Base-by-base conservation (phyloP, 139 green algal species). In the Pleodorina starrii region DNA sequence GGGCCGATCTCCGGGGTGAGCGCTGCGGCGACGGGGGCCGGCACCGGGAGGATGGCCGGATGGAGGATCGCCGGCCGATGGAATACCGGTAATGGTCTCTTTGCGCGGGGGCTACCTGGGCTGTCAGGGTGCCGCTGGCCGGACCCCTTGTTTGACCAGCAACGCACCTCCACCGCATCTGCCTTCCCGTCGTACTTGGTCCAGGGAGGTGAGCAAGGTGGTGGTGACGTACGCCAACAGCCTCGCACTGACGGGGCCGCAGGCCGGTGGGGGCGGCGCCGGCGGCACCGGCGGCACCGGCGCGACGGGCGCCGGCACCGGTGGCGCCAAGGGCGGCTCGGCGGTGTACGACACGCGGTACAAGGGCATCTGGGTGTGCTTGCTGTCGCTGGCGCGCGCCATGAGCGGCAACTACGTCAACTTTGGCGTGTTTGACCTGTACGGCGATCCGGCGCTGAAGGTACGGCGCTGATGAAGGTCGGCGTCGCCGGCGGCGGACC, bases 371-470 rank as follows among this genome's bases (percentile, higher is more conserved):
- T 99, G 96, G 96, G 89, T 99, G 0, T 97, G 95, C 90, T 90
- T 99, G 48, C 93, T 87, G 84, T 87, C 88, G 84, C 93, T 98
- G 51, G 92, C 94, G 19, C 93, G 96, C 35, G 96, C 97, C 0
- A 95, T 99, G 89, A 95, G 89, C 74, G 98, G 98, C 90, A 98
- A 97, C 84, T 99, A 99, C 93, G 97, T 99, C 84, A 99, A 99
- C 92, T 99, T 99, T 95, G 98, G 97, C 0, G 97, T 99, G 19
- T 99, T 99, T 95, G 97, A 99, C 43, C 95, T 99, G 4, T 99
- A 99, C 90, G 96, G 97, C 1, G 98, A 99, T 91, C 92, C 94
- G 0, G 97, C 98, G 10, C 94, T 99, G 29, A 96, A 95, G 92
- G 95, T 96, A 48, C 19, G 85, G 23, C n/a, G n/a, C n/a, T n/a